Evolutionary conservation across 2,329 filamentous ascomycete genomes (phyloP), one percentile per base, ranked within the genome.

Genomic region (Esteya vermicola): DNA sequence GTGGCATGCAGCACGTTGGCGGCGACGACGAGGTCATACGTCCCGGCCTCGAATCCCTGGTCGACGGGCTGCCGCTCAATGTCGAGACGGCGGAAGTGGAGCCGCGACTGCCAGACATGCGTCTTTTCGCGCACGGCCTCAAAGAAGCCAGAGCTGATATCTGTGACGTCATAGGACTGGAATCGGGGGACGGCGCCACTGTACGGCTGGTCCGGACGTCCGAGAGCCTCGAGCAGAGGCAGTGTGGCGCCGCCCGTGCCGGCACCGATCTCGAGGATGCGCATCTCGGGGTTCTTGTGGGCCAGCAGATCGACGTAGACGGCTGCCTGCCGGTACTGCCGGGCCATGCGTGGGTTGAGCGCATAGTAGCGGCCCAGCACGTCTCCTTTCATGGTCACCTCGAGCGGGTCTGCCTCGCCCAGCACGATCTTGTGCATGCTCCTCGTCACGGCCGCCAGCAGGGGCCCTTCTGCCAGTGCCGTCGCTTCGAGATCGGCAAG

Each of bases 141-240:
- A 33, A 67, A 64, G 49, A 60, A 61, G 14, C 53, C 56, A 4
- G 52, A 41, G 3, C 56, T 57, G 18, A 62, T 57, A 42, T 67
- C 63, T 0, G 65, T 67, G 47, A 55, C 67, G 4, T 57, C 60
- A 45, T 66, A 68, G 10, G 36, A 33, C 2, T 25, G 14, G 18
- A 48, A 39, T n/a, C 41, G 40, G 4, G 43, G 23, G 13, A 35
- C 37, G 3, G 33, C 40, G 33, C 39, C 38, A 21, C 13, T 16
- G 39, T 8, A 27, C 31, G 4, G 45, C 31, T 16, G 16, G 33
- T 25, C 33, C 16, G 26, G 25, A 20, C 32, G 18, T 2, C 43
- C 45, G 10, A 48, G 44, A 3, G 42, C 31, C 3, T 41, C 42
- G 16, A 55, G 25, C 33, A 50, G 28, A 2, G 43, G 36, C n/a